phyloP scores from a whole-genome alignment of 495 filamentous ascomycete genomes.

The Penicillium flavigenum region DNA sequence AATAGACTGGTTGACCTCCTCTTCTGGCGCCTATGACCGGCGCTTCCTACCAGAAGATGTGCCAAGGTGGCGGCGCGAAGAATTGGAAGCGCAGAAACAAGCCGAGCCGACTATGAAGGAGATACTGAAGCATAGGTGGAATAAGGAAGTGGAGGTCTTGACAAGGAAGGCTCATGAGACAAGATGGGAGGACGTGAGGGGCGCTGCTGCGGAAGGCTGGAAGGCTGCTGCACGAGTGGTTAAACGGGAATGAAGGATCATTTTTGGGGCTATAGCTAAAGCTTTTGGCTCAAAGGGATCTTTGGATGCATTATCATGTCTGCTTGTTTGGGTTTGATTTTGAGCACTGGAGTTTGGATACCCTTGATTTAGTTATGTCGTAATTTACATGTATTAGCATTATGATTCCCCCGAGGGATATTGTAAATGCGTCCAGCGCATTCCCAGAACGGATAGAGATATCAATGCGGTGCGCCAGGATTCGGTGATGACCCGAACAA shows the following conservation, averaged over 20 bases:
- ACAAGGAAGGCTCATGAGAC: slow-evolving; percentile 66
- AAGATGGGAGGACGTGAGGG: slow-evolving; percentile 61
- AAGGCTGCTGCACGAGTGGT: slow-evolving; percentile 31
- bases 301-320: slow-evolving; percentile 17
- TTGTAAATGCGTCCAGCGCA: slow-evolving; percentile 25
- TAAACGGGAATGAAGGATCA: slow-evolving; percentile 35
- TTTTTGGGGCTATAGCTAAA: not conserved
- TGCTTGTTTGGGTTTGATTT: not conserved
- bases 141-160: slow-evolving; percentile 66
- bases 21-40: slow-evolving; percentile 46
- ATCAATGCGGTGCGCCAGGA: slow-evolving; percentile 6
- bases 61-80: slow-evolving; percentile 33
- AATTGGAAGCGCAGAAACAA: slow-evolving; percentile 14
- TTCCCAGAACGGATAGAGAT: slow-evolving; percentile 10
- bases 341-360: slow-evolving; percentile 32
- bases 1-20: slow-evolving; percentile 55
- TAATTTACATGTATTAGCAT: slow-evolving; percentile 20
- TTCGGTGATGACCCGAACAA: not conserved
- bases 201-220: slow-evolving; percentile 40
- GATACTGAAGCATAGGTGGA: slow-evolving; percentile 76
- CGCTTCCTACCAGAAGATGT: slow-evolving; percentile 33
- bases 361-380: slow-evolving; percentile 17
- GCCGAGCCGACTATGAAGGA: slow-evolving; percentile 56
- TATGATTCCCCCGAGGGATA: not conserved
- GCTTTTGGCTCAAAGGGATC: not conserved